Percentiles rank a stretch among this genome's conserved stretches.
phyloP scores from a whole-genome alignment of 305 asterid species.

The Rubia balearica region DNA sequence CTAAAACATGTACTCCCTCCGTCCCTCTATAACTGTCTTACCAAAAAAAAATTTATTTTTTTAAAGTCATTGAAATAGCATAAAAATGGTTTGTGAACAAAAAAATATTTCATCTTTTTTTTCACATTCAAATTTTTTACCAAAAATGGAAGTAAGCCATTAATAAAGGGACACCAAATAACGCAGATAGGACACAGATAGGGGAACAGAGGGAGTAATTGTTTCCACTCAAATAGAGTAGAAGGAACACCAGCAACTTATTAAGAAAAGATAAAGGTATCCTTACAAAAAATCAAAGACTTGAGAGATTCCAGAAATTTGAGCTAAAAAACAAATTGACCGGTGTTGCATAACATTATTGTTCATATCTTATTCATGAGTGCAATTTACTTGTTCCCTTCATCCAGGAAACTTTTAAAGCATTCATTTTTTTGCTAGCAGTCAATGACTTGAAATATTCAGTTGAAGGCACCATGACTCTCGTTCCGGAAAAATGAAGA shows the following conservation, averaged over 20 bases:
- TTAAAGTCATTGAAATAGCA: no score
- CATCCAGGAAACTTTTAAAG: not conserved
- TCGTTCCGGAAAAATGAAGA: not conserved
- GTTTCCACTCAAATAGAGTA: not conserved
- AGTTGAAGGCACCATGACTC: not conserved
- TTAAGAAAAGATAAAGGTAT: not conserved
- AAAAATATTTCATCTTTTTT: no score
- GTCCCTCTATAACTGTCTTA: no score
- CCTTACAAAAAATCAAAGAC: not conserved
- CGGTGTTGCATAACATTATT: slow-evolving; percentile 4
- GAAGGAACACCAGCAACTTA: no score
- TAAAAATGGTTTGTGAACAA: no score
- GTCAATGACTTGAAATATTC: not conserved
- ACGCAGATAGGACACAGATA: no score
- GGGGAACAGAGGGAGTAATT: not conserved
- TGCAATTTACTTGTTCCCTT: not conserved
- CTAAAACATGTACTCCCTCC: no score
- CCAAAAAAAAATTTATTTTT: no score
- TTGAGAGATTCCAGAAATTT: not conserved
- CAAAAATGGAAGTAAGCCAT: no score
- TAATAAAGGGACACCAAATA: no score
- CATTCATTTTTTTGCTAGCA: not conserved
- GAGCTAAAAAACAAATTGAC: not conserved
- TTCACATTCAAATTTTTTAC: no score
- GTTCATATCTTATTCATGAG: not conserved